phyloP scores from a whole-genome alignment of 129 eudicot species.

The Sambucus nigra region DNA sequence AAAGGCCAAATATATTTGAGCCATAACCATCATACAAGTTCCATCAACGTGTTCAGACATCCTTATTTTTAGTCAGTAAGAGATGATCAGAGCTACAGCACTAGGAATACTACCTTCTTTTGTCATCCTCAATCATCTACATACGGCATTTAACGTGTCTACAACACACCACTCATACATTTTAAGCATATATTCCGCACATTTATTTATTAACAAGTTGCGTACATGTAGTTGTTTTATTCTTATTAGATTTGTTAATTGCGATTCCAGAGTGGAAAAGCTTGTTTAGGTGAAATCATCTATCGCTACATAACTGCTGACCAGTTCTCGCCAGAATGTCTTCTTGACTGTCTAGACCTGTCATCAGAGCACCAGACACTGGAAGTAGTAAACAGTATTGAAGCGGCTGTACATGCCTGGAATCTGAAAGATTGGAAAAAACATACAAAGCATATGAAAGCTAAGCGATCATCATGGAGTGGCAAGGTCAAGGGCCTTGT shows the following conservation, averaged over 20 bases:
- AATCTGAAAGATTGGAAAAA: slow-evolving; percentile 62
- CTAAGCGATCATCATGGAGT: slow-evolving; percentile 66
- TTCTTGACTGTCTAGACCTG: slow-evolving; percentile 85
- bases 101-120: no score
- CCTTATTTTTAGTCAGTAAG: no score
- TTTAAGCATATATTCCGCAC: no score
- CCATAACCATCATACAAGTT: no score
- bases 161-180: no score
- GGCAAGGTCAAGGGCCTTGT: slow-evolving; percentile 78
- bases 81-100: no score
- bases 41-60: no score
- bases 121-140: no score
- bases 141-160: no score
- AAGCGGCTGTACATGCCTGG: slow-evolving; percentile 91
- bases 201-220: background rate
- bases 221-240: background rate
- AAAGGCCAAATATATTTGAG: no score
- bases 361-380: slow-evolving; percentile 86
- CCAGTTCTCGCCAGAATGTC: slow-evolving; percentile 80
- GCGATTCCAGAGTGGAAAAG: slow-evolving; percentile 71
- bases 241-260: background rate
- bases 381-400: slow-evolving; percentile 76
- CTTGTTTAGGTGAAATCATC: slow-evolving; percentile 76
- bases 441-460: slow-evolving; percentile 35
- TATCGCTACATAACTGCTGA: slow-evolving; percentile 83